These are phyloP conservation scores for Excoecaria agallocha DNA, from an alignment of 345 rosid species.

Conservation along the genomic window DNA sequence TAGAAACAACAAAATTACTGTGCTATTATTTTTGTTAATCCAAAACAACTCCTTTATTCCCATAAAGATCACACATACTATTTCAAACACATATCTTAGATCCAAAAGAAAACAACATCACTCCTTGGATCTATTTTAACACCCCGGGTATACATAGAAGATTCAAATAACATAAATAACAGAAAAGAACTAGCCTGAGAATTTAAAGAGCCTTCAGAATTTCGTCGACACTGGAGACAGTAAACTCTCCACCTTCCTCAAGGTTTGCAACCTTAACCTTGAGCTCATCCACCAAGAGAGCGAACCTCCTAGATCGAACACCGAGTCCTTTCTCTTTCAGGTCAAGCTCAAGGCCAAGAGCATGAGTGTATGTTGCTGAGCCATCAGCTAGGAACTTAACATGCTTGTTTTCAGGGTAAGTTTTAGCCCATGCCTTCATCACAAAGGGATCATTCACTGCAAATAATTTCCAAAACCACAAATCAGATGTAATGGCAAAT, in stretches of 20 bases:
- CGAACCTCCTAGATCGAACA: slow-evolving; percentile 78
- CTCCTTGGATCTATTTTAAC: neutral
- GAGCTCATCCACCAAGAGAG: slow-evolving; percentile 81
- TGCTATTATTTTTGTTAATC: no score
- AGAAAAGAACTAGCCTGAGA: neutral
- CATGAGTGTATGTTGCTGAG: slow-evolving; percentile 73
- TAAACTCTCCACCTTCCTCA: slow-evolving; percentile 89
- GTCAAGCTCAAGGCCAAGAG: slow-evolving; percentile 94
- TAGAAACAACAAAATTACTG: no score
- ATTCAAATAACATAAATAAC: neutral
- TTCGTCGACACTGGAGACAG: slow-evolving; percentile 81
- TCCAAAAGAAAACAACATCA: neutral
- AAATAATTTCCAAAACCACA: slow-evolving; percentile 9
- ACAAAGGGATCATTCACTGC: slow-evolving; percentile 94
- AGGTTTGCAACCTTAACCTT: slow-evolving; percentile 87
- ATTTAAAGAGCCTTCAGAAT: slow-evolving; percentile 68
- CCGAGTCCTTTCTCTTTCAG: slow-evolving; percentile 83
- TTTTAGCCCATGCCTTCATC: slow-evolving; percentile 97
- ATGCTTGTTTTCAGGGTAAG: slow-evolving; percentile 85
- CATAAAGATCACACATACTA: neutral
- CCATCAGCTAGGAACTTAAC: slow-evolving; percentile 95
- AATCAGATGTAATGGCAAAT: neutral
- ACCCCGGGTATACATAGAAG: neutral
- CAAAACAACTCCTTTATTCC: neutral
- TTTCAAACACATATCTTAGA: neutral